phyloP scores from a whole-genome alignment of 1,284 basidiomycete genomes.

The Malassezia japonica region DNA sequence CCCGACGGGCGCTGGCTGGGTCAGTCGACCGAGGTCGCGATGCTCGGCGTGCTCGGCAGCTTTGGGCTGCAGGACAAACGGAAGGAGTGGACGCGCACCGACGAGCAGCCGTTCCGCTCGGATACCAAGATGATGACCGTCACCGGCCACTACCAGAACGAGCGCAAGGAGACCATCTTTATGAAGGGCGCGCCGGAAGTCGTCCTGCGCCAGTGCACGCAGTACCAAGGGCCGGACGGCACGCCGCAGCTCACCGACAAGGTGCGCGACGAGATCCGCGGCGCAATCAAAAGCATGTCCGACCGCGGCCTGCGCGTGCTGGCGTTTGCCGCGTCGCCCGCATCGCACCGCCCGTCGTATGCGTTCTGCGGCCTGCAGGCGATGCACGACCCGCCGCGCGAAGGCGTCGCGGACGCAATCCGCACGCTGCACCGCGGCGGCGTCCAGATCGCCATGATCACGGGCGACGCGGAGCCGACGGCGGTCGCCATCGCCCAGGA shows the following conservation, averaged over 20 bases:
- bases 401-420: conserved; percentile 83
- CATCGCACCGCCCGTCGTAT: conserved; percentile 54
- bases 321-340: conserved; percentile 70
- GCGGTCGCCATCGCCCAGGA: conserved; percentile 78
- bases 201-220: conserved; percentile 72
- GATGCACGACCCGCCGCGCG: conserved; percentile 88
- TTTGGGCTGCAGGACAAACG: conserved; percentile 66
- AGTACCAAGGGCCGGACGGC: conserved; percentile 74
- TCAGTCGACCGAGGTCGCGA: conserved; percentile 84
- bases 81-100: conserved; percentile 60
- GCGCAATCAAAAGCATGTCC: conserved; percentile 64
- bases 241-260: conserved; percentile 65
- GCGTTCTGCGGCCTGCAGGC: conserved; percentile 86
- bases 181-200: conserved; percentile 86
- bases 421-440: conserved; percentile 68
- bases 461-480: conserved; percentile 84
- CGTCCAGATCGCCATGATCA: conserved; percentile 95
- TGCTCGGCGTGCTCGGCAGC: conserved; percentile 68
- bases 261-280: conserved; percentile 59
- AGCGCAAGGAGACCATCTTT: conserved; percentile 51
- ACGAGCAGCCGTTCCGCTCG: conserved; percentile 80
- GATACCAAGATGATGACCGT: conserved; percentile 88
- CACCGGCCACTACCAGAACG: conserved; percentile 56
- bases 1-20: conserved; percentile 70
- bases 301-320: conserved; percentile 72